Evolutionary conservation across 1,284 basidiomycete species (phyloP).

Genomic region (Sparassis latifolia): DNA sequence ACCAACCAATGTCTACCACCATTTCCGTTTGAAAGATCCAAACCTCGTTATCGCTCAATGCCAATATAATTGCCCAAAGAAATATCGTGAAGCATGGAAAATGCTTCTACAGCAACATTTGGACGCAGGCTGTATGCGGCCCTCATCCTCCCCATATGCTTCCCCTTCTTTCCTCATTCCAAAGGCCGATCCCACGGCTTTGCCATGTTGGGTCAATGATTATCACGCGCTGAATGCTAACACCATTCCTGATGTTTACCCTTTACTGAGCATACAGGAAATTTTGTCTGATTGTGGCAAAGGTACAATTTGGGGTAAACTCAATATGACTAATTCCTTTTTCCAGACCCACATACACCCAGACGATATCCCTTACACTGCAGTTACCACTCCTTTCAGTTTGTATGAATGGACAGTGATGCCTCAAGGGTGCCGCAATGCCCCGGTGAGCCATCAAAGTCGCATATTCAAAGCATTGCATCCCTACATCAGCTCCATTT

Average conservation of each 20-base stretch:
- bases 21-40: slow-evolving; percentile 16
- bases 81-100: slow-evolving; percentile 14
- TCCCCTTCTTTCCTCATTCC: not conserved
- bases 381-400: slow-evolving; percentile 30
- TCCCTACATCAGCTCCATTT: slow-evolving; percentile 11
- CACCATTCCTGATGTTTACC: slow-evolving; percentile 17
- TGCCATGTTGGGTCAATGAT: not conserved
- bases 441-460: slow-evolving; percentile 29
- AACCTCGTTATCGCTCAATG: slow-evolving; percentile 9
- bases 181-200: not conserved
- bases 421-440: slow-evolving; percentile 32
- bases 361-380: slow-evolving; percentile 28
- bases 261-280: not conserved
- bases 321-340: slow-evolving; percentile 34
- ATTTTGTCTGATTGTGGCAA: slow-evolving; percentile 25
- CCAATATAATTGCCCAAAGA: slow-evolving; percentile 16
- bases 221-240: slow-evolving; percentile 10
- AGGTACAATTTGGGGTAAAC: slow-evolving; percentile 24
- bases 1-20: slow-evolving; percentile 12
- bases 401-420: slow-evolving; percentile 37
- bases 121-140: slow-evolving; percentile 8
- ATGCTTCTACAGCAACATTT: slow-evolving; percentile 11
- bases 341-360: slow-evolving; percentile 30
- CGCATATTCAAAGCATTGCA: slow-evolving; percentile 24
- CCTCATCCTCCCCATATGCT: not conserved